Evolutionary conservation across 106 monocot species (phyloP), one percentile per base, ranked within the genome.

Genomic region (Gastrodia elata): DNA sequence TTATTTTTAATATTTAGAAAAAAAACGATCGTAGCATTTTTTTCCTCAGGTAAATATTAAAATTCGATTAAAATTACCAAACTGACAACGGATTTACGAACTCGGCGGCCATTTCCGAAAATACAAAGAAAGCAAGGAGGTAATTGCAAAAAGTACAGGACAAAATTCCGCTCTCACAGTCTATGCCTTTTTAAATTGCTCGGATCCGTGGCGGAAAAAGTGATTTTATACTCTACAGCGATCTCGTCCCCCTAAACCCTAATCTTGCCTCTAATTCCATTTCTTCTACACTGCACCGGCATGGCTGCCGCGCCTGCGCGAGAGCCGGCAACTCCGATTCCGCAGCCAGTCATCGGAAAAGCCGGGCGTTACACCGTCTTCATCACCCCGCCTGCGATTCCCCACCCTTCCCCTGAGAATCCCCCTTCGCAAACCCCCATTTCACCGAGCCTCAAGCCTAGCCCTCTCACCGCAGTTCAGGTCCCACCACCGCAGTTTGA

Each of bases 321-420:
- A 38, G 83, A 80, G 38, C 78, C 83, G 56, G 25, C 59, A 39
- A 75, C 68, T 42, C 39, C 46, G 28, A 82, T 83, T 14, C 93
- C 85, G 27, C 89, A 83, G 70, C 90, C 93, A 16, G 78, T 94
- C 70, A 94, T 94, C 40, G 93, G 87, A 8, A 85, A 80, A 68
- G 87, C 85, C 41, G 93, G 93, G 34, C 79, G 83, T 2, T 86
- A 87, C 83, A 94, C 93, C 26, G 82, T 94, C 65, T 94, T 94
- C 90, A 83, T 94, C 35, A 94, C 93, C 20, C 93, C 93, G 16
- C 83, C 87, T 55, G 59, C 79, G n/a, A 77, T 78, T 10, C 86
- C 87, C 11, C 72, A 71, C 36, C 67, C 82, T 7, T 42, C 75
- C 1, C 68, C 79, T 26, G 79, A 61, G 39, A 69, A 69, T 0